Conservation (phyloP, 495 filamentous ascomycete genomes). For the Aspergillus saccharolyticus region DNA sequence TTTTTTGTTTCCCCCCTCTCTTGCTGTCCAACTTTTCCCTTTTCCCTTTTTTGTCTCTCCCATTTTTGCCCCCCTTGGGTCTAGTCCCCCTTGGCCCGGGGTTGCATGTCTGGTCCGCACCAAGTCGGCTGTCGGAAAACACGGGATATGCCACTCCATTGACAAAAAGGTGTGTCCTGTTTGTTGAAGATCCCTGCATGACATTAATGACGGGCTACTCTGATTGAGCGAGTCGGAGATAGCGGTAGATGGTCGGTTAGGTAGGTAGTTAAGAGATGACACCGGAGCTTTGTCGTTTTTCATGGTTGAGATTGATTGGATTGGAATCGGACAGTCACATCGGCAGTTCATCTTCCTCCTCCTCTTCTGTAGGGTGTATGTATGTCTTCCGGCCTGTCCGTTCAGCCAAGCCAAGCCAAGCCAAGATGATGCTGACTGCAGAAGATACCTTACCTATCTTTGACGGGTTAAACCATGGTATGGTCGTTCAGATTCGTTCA, state of each 20-base stretch:
- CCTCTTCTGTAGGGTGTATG: too few relatives aligned
- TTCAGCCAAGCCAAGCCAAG: background rate
- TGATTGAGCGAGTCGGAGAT: conserved; percentile 4
- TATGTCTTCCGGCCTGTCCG: background rate
- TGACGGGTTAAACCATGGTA: too few relatives aligned
- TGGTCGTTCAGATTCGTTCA: background rate
- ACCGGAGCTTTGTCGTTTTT: conserved; percentile 2
- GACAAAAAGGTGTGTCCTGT: background rate
- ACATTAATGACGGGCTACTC: background rate
- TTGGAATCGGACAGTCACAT: background rate
- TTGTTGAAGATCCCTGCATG: background rate
- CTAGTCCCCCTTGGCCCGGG: background rate
- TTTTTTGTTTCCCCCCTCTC: conserved; percentile 1
- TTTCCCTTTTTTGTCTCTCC: background rate
- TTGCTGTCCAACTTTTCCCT: background rate
- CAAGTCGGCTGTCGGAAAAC: conserved; percentile 9
- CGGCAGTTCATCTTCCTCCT: conserved; percentile 1
- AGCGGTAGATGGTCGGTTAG: too few relatives aligned
- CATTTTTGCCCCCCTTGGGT: background rate
- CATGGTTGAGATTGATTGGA: too few relatives aligned
- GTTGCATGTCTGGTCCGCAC: background rate
- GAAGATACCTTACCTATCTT: background rate
- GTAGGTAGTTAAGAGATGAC: background rate
- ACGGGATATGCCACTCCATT: conserved; percentile 8
- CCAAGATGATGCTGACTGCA: background rate